phyloP scores from a whole-genome alignment of 352 stramenopile species.

The Pythium sukuiense region DNA sequence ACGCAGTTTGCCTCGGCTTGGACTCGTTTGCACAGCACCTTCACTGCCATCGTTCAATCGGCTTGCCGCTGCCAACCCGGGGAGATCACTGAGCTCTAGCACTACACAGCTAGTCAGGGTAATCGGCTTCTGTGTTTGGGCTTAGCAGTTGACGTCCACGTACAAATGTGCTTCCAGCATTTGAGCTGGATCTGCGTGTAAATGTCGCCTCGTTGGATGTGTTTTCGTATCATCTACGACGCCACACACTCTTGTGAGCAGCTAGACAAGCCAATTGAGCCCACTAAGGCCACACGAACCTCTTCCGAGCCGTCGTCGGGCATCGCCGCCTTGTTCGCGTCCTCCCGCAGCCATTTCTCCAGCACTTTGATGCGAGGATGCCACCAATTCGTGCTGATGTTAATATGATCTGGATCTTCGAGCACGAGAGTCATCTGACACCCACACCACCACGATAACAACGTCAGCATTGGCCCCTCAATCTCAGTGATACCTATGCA shows the following conservation, averaged over 20 bases:
- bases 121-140: too few relatives aligned
- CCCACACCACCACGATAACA: not conserved
- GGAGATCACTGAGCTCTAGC: conserved; percentile 68
- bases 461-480: not conserved
- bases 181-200: conserved; percentile 62
- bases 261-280: too few relatives aligned
- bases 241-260: not conserved
- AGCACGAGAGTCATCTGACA: conserved; percentile 47
- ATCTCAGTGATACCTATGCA: too few relatives aligned
- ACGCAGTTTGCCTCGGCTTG: conserved; percentile 69
- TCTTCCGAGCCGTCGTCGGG: conserved; percentile 74
- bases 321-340: conserved; percentile 53
- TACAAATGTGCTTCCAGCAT: conserved; percentile 80
- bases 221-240: conserved; percentile 58
- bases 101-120: conserved; percentile 28
- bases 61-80: conserved; percentile 26
- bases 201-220: conserved; percentile 72
- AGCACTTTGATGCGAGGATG: conserved; percentile 62
- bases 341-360: conserved; percentile 70
- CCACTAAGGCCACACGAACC: not conserved
- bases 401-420: conserved; percentile 46
- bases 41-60: conserved; percentile 16
- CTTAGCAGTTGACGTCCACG: too few relatives aligned
- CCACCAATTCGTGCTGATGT: conserved; percentile 59
- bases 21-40: conserved; percentile 37